These are phyloP conservation scores for Aspergillus sp. DNA, from an alignment of 2,329 filamentous ascomycete species.

Conservation along the genomic window DNA sequence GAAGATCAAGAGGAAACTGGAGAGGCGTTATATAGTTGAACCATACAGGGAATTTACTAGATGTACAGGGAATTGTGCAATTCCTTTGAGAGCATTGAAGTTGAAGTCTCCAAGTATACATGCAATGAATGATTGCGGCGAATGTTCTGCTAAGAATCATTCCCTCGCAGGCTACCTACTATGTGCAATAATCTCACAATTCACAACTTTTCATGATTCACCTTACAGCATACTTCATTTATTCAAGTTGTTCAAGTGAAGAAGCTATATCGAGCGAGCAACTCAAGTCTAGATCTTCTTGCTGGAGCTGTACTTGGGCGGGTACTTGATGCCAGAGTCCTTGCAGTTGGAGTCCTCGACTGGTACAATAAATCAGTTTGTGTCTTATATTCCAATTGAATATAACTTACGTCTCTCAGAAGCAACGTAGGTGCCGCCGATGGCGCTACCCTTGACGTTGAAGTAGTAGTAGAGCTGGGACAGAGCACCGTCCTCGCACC, in stretches of 20 bases:
- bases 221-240: not conserved
- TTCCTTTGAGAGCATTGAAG: too few species aligned
- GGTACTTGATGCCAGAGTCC: conserved; percentile 62
- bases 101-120: too few species aligned
- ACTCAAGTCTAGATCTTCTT: not conserved
- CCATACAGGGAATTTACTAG: too few species aligned
- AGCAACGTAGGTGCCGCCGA: conserved; percentile 62
- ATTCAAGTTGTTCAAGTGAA: not conserved
- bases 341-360: conserved; percentile 61
- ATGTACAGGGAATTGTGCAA: too few species aligned
- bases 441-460: conserved; percentile 57
- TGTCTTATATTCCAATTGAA: not conserved
- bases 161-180: too few species aligned
- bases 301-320: conserved; percentile 53
- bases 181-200: not conserved
- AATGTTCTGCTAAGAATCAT: too few species aligned
- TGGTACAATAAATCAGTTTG: conserved; percentile 10
- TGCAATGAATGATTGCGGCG: too few species aligned
- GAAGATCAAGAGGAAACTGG: too few species aligned
- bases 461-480: conserved; percentile 60
- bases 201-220: not conserved
- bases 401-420: conserved; percentile 48
- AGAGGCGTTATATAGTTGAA: too few species aligned
- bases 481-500: conserved; percentile 51
- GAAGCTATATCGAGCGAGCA: not conserved